Percentiles rank a stretch among this genome's conserved stretches.
Conservation (phyloP, 805 yeast genomes). For the Peterozyma xylosa region DNA sequence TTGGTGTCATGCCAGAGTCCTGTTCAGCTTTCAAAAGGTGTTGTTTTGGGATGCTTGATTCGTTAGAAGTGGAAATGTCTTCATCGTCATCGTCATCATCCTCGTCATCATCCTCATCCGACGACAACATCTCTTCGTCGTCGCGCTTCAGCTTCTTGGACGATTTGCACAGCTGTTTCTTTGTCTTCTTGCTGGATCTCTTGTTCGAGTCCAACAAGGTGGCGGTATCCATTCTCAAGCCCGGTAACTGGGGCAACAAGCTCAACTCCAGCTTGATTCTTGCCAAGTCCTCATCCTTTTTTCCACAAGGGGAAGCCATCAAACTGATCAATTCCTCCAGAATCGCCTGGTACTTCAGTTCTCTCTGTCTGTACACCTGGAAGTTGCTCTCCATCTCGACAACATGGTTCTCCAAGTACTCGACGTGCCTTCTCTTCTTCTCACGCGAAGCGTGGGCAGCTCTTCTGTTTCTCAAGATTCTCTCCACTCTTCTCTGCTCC, state of each 20-base stretch:
- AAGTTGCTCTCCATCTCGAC: constrained; percentile 27
- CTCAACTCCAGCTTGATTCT: background rate
- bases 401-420: constrained; percentile 64
- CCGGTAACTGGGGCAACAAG: constrained; percentile 3
- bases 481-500: constrained; percentile 90
- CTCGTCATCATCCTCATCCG: constrained; percentile 9
- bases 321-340: constrained; percentile 10
- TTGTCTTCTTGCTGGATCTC: constrained; percentile 1
- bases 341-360: constrained; percentile 8
- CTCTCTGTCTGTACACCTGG: constrained; percentile 10
- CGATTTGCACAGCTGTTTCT: constrained; percentile 5
- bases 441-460: constrained; percentile 98
- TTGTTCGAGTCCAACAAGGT: constrained; percentile 14
- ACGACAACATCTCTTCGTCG: constrained; percentile 13
- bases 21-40: background rate
- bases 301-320: background rate
- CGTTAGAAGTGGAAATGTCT: constrained; percentile 7
- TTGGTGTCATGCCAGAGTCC: background rate
- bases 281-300: background rate
- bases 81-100: constrained; percentile 9
- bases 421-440: constrained; percentile 89
- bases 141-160: constrained; percentile 9
- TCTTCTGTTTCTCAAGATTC: constrained; percentile 87
- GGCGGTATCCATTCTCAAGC: constrained; percentile 12
- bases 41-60: constrained; percentile 9